phyloP scores from a whole-genome alignment of 768 basidiomycete genomes.

The Pulveroboletus sp. region DNA sequence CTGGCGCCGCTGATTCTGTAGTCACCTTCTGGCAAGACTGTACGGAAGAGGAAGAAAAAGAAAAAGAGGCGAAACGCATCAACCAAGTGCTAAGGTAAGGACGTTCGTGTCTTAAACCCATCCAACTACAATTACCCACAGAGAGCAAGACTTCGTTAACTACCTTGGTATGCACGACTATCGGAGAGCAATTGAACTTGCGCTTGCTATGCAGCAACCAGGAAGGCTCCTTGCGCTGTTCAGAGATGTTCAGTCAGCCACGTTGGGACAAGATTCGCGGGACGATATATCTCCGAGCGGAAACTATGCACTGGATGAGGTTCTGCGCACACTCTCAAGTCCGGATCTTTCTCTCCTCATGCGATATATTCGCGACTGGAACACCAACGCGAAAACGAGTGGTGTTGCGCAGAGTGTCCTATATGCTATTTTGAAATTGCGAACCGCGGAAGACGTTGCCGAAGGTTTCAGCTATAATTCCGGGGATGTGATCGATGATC shows the following conservation, averaged over 20 bases:
- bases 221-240: conserved; percentile 82
- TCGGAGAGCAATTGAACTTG: conserved; percentile 84
- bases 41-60: conserved; percentile 75
- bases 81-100: conserved; percentile 79
- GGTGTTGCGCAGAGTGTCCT: conserved; percentile 80
- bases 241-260: conserved; percentile 47
- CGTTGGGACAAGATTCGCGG: conserved; percentile 14
- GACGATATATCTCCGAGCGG: conserved; percentile 55
- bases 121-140: conserved; percentile 33
- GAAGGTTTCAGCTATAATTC: conserved; percentile 47
- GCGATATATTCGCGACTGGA: conserved; percentile 86
- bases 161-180: conserved; percentile 87
- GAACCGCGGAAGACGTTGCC: conserved; percentile 69
- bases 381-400: conserved; percentile 87
- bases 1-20: conserved; percentile 93
- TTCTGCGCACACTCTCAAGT: conserved; percentile 66
- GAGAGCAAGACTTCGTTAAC: conserved; percentile 95
- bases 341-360: conserved; percentile 79
- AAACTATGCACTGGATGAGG: conserved; percentile 69
- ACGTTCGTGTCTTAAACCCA: not conserved
- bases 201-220: conserved; percentile 90
- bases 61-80: conserved; percentile 68
- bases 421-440: conserved; percentile 74
- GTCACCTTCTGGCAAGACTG: conserved; percentile 97
- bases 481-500: conserved; percentile 10